Evolutionary conservation across 2,329 filamentous ascomycete genomes (phyloP).

Genomic region (Aulographum hederae): DNA sequence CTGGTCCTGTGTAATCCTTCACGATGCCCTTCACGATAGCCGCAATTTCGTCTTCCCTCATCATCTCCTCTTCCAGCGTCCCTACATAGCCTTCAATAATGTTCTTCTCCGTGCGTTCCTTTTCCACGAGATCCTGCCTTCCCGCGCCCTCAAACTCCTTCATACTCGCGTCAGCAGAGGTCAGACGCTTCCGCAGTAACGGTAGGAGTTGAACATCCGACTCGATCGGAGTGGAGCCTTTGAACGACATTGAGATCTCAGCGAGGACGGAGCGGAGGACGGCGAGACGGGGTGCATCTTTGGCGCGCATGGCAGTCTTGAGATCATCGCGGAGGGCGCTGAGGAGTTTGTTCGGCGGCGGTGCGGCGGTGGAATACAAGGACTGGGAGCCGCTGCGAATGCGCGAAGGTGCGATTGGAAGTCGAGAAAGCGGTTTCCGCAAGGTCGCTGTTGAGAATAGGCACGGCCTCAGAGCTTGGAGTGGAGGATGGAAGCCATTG

Average conservation of each 20-base stretch:
- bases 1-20: slow-evolving; percentile 29
- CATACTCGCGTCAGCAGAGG: slow-evolving; percentile 37
- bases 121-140: slow-evolving; percentile 49
- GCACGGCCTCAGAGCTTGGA: too few relatives aligned
- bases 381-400: slow-evolving; percentile 6
- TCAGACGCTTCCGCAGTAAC: slow-evolving; percentile 46
- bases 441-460: too few relatives aligned
- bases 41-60: slow-evolving; percentile 41
- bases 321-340: slow-evolving; percentile 26
- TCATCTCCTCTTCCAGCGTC: slow-evolving; percentile 31
- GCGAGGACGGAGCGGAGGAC: slow-evolving; percentile 53
- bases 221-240: slow-evolving; percentile 49
- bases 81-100: slow-evolving; percentile 49
- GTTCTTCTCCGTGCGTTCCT: slow-evolving; percentile 47
- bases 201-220: slow-evolving; percentile 52
- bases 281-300: slow-evolving; percentile 39
- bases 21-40: slow-evolving; percentile 33
- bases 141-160: slow-evolving; percentile 46
- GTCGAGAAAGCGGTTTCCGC: too few relatives aligned
- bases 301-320: slow-evolving; percentile 28
- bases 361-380: slow-evolving; percentile 4
- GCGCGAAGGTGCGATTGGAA: slow-evolving; percentile 6
- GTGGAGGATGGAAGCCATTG: too few relatives aligned
- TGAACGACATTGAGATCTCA: slow-evolving; percentile 56
- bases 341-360: slow-evolving; percentile 20